Base-by-base conservation (phyloP, 2,329 filamentous ascomycete genomes). In the Penicillium concentricum region DNA sequence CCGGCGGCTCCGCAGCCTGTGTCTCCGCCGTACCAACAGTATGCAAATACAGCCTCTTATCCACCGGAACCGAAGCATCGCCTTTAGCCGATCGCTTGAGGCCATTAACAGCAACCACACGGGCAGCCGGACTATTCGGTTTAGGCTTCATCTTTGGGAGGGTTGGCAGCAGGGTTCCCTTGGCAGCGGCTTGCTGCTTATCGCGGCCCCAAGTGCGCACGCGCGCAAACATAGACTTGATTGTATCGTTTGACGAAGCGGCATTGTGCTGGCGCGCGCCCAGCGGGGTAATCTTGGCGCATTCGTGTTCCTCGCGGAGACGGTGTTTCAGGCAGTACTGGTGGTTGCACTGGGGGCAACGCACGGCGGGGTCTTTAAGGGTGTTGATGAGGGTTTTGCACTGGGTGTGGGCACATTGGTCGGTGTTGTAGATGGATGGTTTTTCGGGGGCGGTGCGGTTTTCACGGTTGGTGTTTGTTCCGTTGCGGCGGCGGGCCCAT, bases 21-120 rank as follows among this genome's bases (percentile, higher is more conserved):
- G 91, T 95, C 67, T 91, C 90, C 10, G 90, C 90, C 68, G 92
- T 91, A 0, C 93, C 94, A 72, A 97, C 93, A 18, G 97, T 90
- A 70, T 90, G 87, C 0, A 99, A 70, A 70, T 97, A 97, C 2
- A 99, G 77, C n/a, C 94, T 81, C 78, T 95, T 96, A 62, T 96
- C 91, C 0, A 80, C 74, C 0, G 91, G 81, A 0, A 97, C 75
- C 67, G 91, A 93, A 10, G 86, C 86, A 62, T 97, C 93, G 1
- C 95, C 95, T 77, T 96, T 97, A 2, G 94, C 93, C 0, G 84
- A 86, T 71, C 88, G 89, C 78, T 96, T 97, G 41, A 99, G 79
- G 10, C 83, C 85, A 61, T 91, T 91, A 7, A 93, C 80, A 6
- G 88, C 90, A 3, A 87, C 79, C 18, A 90, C 65, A 2, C 87